phyloP scores from a whole-genome alignment of 1,284 basidiomycete genomes.

The Vanrija humicola region DNA sequence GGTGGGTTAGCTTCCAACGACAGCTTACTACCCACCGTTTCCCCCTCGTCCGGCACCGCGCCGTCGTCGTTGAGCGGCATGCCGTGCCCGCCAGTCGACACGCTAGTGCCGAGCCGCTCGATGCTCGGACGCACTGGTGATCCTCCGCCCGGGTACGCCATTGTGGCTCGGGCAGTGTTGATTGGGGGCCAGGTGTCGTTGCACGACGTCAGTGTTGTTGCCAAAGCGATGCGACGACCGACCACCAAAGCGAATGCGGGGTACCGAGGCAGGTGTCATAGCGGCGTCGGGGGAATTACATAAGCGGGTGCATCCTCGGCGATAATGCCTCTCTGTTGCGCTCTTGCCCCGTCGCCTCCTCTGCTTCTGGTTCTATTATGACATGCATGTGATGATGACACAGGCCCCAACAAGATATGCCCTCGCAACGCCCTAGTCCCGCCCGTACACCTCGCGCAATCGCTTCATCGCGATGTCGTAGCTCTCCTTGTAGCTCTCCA shows the following conservation, averaged over 20 bases:
- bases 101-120: constrained; percentile 19
- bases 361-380: no score
- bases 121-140: constrained; percentile 13
- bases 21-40: constrained; percentile 12
- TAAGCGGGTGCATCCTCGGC: no score
- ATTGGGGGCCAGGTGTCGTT: no score
- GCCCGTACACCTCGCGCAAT: constrained; percentile 25
- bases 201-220: background rate
- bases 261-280: no score
- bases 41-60: constrained; percentile 12
- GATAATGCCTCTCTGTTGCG: no score
- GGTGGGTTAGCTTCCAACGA: background rate
- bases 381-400: background rate
- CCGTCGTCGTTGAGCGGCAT: constrained; percentile 14
- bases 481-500: constrained; percentile 56
- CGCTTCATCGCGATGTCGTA: constrained; percentile 56
- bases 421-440: constrained; percentile 7
- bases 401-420: background rate
- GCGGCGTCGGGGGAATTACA: no score
- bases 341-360: no score
- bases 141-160: background rate
- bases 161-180: no score
- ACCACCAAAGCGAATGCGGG: no score
- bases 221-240: background rate
- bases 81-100: constrained; percentile 9